Conservation (phyloP, 257 asterid genomes). For the Asclepias syriaca region DNA sequence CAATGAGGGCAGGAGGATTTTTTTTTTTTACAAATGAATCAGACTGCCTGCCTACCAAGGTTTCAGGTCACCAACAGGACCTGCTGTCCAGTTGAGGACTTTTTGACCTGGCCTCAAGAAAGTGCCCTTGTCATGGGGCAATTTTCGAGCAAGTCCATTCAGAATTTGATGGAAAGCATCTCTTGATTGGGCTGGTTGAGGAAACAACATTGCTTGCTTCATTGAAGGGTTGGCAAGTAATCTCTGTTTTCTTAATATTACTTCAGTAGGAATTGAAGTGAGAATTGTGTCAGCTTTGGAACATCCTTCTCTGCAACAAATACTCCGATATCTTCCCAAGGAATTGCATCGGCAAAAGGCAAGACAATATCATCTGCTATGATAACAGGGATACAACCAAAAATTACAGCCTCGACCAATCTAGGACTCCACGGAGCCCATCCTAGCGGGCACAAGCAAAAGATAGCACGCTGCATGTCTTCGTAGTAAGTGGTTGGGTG, state of each 20-base stretch:
- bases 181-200: conserved; percentile 74
- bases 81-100: conserved; percentile 83
- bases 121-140: conserved; percentile 53
- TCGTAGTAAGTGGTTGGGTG: conserved; percentile 87
- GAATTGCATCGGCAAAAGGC: conserved; percentile 94
- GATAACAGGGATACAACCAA: conserved; percentile 90
- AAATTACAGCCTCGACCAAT: conserved; percentile 83
- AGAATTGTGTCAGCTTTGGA: conserved; percentile 68
- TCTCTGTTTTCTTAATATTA: conserved; percentile 72
- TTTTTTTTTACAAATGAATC: background rate
- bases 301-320: conserved; percentile 81
- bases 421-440: conserved; percentile 99
- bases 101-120: conserved; percentile 55
- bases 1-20: background rate
- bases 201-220: conserved; percentile 90
- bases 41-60: conserved; percentile 48
- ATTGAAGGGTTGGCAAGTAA: conserved; percentile 82
- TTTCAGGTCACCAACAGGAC: conserved; percentile 73
- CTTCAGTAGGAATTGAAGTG: conserved; percentile 62
- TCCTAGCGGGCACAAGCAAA: conserved; percentile 90
- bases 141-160: conserved; percentile 79
- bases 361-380: conserved; percentile 86
- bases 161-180: conserved; percentile 91
- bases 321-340: conserved; percentile 93
- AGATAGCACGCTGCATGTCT: conserved; percentile 87